Conservation (phyloP, 1,139 yeast species). For the Yamadazyma taylorii region DNA sequence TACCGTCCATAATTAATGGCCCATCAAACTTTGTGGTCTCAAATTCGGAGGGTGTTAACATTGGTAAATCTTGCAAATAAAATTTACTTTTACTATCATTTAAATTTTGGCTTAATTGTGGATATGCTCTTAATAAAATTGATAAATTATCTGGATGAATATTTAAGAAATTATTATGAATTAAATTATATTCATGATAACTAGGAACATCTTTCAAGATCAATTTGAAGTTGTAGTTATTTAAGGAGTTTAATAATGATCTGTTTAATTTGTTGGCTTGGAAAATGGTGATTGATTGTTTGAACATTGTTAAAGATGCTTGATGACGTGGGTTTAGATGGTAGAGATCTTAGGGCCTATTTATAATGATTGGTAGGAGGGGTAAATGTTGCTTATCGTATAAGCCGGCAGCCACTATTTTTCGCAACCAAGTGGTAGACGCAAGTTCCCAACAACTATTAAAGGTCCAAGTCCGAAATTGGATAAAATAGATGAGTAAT, state of each 20-base stretch:
- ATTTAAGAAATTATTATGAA: slow-evolving; percentile 37
- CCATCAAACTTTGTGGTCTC: slow-evolving; percentile 20
- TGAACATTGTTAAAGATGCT: slow-evolving; percentile 13
- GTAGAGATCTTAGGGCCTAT: not conserved
- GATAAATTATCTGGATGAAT: slow-evolving; percentile 46
- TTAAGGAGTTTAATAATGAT: slow-evolving; percentile 12
- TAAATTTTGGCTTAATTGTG: slow-evolving; percentile 10
- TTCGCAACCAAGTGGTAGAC: slow-evolving; percentile 4
- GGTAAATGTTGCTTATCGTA: slow-evolving; percentile 3
- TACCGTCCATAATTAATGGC: slow-evolving; percentile 61
- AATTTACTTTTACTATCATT: slow-evolving; percentile 10
- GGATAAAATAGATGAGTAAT: no score
- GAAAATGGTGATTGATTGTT: slow-evolving; percentile 17
- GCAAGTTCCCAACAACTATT: not conserved
- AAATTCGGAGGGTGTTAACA: slow-evolving; percentile 22
- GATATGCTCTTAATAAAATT: slow-evolving; percentile 28
- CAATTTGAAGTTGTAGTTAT: slow-evolving; percentile 14
- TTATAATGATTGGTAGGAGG: not conserved
- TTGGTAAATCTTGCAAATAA: slow-evolving; percentile 24
- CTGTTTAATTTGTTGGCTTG: slow-evolving; percentile 15
- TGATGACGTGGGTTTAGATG: not conserved
- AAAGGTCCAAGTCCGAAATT: slow-evolving; percentile 1
- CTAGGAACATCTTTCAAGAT: slow-evolving; percentile 14
- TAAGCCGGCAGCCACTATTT: not conserved
- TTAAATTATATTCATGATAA: slow-evolving; percentile 33